Conservation (phyloP, 441 rosid species). For the Pelargonium myrrhifolium region DNA sequence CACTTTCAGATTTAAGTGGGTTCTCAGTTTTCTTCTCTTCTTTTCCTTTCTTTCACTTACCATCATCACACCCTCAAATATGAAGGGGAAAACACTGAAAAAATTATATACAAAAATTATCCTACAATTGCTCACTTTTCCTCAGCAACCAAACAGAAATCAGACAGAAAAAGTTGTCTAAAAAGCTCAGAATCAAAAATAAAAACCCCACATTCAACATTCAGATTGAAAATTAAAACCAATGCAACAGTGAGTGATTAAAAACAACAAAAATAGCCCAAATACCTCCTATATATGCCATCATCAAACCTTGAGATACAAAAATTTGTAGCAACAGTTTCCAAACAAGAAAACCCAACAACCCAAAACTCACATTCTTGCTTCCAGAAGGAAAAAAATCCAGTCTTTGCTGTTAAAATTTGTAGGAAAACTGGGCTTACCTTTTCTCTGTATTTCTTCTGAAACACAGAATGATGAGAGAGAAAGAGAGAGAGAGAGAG, state of each 20-base stretch:
- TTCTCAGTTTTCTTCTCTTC: background rate
- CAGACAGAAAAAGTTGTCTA: background rate
- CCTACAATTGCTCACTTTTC: background rate
- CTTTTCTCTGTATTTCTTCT: background rate
- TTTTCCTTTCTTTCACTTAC: background rate
- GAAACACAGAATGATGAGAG: background rate
- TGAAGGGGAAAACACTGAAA: too few relatives aligned
- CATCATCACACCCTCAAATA: background rate
- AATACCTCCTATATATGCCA: background rate
- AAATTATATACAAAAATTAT: too few relatives aligned
- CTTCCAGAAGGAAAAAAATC: background rate
- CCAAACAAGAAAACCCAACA: background rate
- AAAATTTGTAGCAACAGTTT: background rate
- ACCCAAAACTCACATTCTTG: background rate
- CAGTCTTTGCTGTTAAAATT: background rate
- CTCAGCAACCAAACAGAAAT: background rate
- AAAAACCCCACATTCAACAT: constrained; percentile 3
- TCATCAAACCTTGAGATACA: background rate
- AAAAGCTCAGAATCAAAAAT: background rate
- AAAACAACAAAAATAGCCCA: background rate
- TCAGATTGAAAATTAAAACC: background rate
- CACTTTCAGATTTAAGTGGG: background rate
- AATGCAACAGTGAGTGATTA: background rate
- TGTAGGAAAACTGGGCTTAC: background rate
- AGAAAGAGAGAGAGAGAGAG: background rate